Evolutionary conservation across 2,329 filamentous ascomycete species (phyloP), one percentile per base, ranked within the genome.

Genomic region (Phialophora chinensis): DNA sequence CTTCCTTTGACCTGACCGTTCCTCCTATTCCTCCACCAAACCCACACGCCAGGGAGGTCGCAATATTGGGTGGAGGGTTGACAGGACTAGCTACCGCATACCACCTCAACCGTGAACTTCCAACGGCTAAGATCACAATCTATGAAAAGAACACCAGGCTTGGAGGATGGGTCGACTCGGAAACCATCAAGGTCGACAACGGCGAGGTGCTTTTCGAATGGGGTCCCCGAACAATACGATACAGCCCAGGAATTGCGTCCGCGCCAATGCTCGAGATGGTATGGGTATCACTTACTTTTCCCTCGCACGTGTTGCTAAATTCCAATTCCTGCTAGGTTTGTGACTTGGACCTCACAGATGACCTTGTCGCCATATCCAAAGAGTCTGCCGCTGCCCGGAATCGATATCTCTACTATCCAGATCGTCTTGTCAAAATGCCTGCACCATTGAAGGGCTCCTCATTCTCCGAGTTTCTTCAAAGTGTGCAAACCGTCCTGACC

Each of bases 361-460:
- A 90, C 65, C 75, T 92, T 35, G 76, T 88, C 60, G 80, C 80
- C 73, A 88, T 83, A 54, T 78, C 77, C 4, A 85, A 79, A 50
- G 76, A 75, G 33, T 82, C 85, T 4, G 79, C 84, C 60, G 83
- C 84, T 61, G 82, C 87, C 10, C 77, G 77, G 62, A 90, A 89
- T 75, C 90, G 93, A 68, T 97, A 89, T 78, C 82, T 98, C 66
- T 97, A 95, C 84, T 96, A 96, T 74, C 91, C 91, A 1, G 91
- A 97, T 76, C 91, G 89, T 74, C 85, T 95, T 33, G 90, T 92
- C 61, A 82, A 83, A 27, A 78, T 91, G 73, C 88, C 88, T 7
- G 79, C 79, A 8, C 81, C 78, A 0, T 72, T 77, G 20, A 35
- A 29, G 8, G 62, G 66, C 17, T 68, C 73, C 4, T 8, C 60